Evolutionary conservation across 495 filamentous ascomycete species (phyloP).

Genomic region (Penicillium crystallinum): DNA sequence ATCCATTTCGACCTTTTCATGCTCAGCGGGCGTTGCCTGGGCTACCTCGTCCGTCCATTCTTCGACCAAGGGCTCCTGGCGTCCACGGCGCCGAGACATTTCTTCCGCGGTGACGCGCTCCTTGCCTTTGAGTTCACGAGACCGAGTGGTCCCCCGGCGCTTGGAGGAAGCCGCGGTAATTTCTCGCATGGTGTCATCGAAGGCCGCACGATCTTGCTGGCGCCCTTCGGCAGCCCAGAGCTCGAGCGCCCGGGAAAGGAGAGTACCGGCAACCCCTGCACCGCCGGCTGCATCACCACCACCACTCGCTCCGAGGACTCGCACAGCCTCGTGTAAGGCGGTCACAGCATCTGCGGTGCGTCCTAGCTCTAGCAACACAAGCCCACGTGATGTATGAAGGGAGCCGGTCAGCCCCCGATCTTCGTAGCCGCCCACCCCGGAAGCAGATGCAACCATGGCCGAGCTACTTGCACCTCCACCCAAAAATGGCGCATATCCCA

Average conservation of each 20-base stretch:
- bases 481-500: slow-evolving; percentile 39
- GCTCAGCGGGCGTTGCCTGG: slow-evolving; percentile 20
- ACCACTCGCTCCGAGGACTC: slow-evolving; percentile 42
- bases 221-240: slow-evolving; percentile 52
- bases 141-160: slow-evolving; percentile 18
- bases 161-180: background rate
- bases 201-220: slow-evolving; percentile 14
- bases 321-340: slow-evolving; percentile 65
- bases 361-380: slow-evolving; percentile 66
- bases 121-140: slow-evolving; percentile 27
- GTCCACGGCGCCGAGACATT: slow-evolving; percentile 21
- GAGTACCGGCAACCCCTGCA: slow-evolving; percentile 68
- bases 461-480: slow-evolving; percentile 34
- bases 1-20: slow-evolving; percentile 41
- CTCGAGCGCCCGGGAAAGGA: slow-evolving; percentile 68
- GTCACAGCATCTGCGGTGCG: slow-evolving; percentile 63
- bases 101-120: slow-evolving; percentile 13
- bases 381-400: slow-evolving; percentile 48
- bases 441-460: slow-evolving; percentile 27
- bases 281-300: slow-evolving; percentile 55
- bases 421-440: slow-evolving; percentile 44
- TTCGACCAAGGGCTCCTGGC: slow-evolving; percentile 21
- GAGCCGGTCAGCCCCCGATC: slow-evolving; percentile 42
- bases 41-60: slow-evolving; percentile 39
- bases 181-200: slow-evolving; percentile 1